Evolutionary conservation across 2,329 filamentous ascomycete species (phyloP).

Genomic region (Xylaria sp.): DNA sequence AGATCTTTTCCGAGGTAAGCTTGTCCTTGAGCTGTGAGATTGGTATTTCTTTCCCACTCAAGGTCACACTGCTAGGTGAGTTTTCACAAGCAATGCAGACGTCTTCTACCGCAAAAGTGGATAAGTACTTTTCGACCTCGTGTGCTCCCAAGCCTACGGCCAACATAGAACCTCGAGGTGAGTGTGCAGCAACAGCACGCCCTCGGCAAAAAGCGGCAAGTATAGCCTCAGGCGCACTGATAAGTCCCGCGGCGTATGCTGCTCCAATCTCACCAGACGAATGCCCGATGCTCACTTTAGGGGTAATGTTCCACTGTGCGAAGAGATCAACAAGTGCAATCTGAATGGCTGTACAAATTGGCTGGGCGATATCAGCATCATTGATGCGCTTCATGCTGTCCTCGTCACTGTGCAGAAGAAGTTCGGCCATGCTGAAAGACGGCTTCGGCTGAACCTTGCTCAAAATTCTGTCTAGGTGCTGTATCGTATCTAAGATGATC

Average conservation of each 20-base stretch:
- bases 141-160: constrained; percentile 48
- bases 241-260: constrained; percentile 51
- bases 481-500: constrained; percentile 25
- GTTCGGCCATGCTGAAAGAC: constrained; percentile 29
- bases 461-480: constrained; percentile 35
- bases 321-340: constrained; percentile 56
- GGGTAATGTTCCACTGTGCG: constrained; percentile 51
- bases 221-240: constrained; percentile 46
- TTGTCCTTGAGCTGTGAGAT: constrained; percentile 54
- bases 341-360: constrained; percentile 60
- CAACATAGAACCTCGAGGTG: constrained; percentile 47
- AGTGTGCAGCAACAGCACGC: constrained; percentile 32
- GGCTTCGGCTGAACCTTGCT: constrained; percentile 34
- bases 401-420: constrained; percentile 21
- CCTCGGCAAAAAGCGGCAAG: constrained; percentile 45
- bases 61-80: constrained; percentile 56
- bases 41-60: constrained; percentile 59
- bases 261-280: constrained; percentile 58
- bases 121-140: constrained; percentile 40
- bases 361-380: constrained; percentile 45
- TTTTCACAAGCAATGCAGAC: constrained; percentile 53
- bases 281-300: constrained; percentile 53
- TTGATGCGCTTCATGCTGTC: constrained; percentile 28
- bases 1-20: constrained; percentile 57
- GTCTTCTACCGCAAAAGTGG: constrained; percentile 39